These are phyloP conservation scores for Schoenoplectus tabernaemontani DNA, from an alignment of 202 grass and related monocot species.

Conservation along the genomic window DNA sequence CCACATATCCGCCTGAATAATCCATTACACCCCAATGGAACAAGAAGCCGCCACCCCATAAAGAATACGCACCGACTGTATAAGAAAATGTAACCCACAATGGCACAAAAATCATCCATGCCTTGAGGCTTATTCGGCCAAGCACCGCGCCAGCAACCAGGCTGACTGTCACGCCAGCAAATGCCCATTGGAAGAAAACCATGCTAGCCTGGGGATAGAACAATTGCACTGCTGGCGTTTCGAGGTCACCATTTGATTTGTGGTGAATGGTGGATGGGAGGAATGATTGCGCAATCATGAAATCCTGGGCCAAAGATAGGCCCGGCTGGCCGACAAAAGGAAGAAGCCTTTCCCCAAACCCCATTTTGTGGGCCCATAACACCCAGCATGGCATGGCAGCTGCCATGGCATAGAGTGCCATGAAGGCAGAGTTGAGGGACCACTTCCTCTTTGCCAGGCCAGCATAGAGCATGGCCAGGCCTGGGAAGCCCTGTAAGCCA, in stretches of 20 bases:
- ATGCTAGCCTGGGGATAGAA: constrained; percentile 51
- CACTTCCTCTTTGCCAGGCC: constrained; percentile 72
- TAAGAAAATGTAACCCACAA: constrained; percentile 63
- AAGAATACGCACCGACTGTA: constrained; percentile 56
- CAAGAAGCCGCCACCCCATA: constrained; percentile 74
- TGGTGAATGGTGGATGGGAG: constrained; percentile 35
- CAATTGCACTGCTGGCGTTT: constrained; percentile 15
- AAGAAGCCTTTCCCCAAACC: constrained; percentile 50
- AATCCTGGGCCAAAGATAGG: constrained; percentile 27
- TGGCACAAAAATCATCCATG: constrained; percentile 63
- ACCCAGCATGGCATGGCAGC: constrained; percentile 63
- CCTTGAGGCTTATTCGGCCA: constrained; percentile 49
- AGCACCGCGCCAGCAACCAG: constrained; percentile 54
- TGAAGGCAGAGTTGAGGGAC: constrained; percentile 70
- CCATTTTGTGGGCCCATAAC: constrained; percentile 58
- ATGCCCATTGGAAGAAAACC: constrained; percentile 75
- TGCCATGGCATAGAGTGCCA: constrained; percentile 61
- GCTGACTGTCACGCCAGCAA: constrained; percentile 44
- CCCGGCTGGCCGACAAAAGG: constrained; percentile 48
- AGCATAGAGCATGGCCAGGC: constrained; percentile 61
- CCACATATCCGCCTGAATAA: constrained; percentile 76
- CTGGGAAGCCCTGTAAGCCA: constrained; percentile 49
- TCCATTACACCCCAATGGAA: constrained; percentile 80
- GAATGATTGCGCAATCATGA: constrained; percentile 31
- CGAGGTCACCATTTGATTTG: background rate